Evolutionary conservation across 345 rosid species (phyloP), one percentile per base, ranked within the genome.

Genomic region (Dimocarpus longan): DNA sequence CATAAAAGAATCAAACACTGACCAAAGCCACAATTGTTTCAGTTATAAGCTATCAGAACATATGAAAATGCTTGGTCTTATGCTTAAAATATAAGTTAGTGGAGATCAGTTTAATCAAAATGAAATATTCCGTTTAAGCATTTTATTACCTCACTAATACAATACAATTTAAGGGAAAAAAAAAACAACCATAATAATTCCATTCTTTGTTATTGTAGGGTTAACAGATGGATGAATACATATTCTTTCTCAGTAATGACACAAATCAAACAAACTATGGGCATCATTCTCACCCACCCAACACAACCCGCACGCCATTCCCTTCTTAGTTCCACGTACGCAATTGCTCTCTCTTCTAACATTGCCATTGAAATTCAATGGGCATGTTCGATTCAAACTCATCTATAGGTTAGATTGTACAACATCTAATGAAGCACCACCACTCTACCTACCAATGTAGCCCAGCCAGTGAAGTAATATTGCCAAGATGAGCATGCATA

Each of bases 401-500:
- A 8, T 76, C 39, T 39, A 11, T 12, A 0, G 54, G 64, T 59
- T 52, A 5, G 37, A 66, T 13, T 52, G 50, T 46, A 42, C 26
- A 28, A 26, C 11, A 66, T 48, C 50, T 44, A 26, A 10, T 19
- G 13, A 67, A 8, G 37, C 21, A 4, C 8, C 24, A 8, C 39
- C 1, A 3, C 73, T 71, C 84, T 91, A 95, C 75, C 88, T 84
- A 69, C 98, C 98, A 4, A 93, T 90, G 82, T 79, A 91, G 81
- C 97, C 98, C 65, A 93, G 83, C 86, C 95, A 81, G 56, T 92
- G 93, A 81, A 97, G 90, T 85, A 94, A n/a, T 48, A 93, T 62
- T 9, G 99, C 98, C 76, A 97, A 79, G 71, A 97, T 66, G 79
- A 97, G 95, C 85, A 97, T 91, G 82, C 89, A 83, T 71, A 97